phyloP scores from a whole-genome alignment of 768 basidiomycete genomes.

The Mycena olivaceomarginata region DNA sequence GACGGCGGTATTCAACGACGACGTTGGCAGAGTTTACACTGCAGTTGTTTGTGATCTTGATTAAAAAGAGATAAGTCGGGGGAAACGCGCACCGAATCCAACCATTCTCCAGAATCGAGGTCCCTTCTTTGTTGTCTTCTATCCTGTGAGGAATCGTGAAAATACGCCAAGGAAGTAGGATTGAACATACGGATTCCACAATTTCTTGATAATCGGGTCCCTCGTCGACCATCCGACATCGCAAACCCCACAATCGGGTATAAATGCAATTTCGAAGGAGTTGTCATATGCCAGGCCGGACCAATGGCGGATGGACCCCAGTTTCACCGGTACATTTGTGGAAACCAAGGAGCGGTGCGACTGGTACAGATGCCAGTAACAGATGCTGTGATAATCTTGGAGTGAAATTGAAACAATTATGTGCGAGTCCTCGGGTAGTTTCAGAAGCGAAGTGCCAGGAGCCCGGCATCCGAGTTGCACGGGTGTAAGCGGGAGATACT shows the following conservation, averaged over 20 bases:
- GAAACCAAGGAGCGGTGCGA: not conserved
- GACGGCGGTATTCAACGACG: not conserved
- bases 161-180: not conserved
- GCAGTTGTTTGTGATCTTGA: too few species aligned
- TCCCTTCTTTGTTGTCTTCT: not conserved
- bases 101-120: constrained; percentile 4
- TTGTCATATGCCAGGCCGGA: not conserved
- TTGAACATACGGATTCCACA: not conserved
- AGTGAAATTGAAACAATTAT: not conserved
- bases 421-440: not conserved
- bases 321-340: not conserved
- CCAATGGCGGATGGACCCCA: not conserved
- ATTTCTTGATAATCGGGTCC: not conserved
- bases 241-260: not conserved
- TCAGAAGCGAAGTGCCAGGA: not conserved
- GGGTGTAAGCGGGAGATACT: fast-evolving
- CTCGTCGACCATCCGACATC: not conserved
- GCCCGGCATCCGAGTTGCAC: too few species aligned
- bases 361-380: not conserved
- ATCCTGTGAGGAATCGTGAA: not conserved
- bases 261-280: constrained; percentile 1
- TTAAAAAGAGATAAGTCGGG: too few species aligned
- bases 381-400: constrained; percentile 10
- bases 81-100: constrained; percentile 21
- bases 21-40: constrained; percentile 9